A percentile compares a stretch with the other conserved stretches of the same genome.
Conservation (phyloP, 2,329 filamentous ascomycete species). For the Neofusicoccum parvum region DNA sequence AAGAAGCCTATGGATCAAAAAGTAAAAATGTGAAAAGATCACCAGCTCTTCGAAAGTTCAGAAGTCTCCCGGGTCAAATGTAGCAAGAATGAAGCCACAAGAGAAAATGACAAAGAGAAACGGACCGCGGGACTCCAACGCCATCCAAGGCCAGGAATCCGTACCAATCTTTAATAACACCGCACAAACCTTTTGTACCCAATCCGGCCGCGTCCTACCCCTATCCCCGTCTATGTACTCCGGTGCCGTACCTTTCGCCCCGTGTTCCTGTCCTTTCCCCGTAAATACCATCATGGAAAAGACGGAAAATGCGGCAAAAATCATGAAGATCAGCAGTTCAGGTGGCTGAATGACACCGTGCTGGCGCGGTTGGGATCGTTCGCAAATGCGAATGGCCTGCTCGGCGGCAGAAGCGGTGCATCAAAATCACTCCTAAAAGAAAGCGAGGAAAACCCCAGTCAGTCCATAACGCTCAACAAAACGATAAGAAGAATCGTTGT, state of each 20-base stretch:
- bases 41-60: slow-evolving; percentile 1
- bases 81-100: neutral
- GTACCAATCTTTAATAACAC: neutral
- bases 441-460: neutral
- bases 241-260: neutral
- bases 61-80: neutral
- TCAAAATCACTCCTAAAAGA: neutral
- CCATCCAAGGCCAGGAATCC: neutral
- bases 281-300: neutral
- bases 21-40: neutral
- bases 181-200: neutral
- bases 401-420: neutral
- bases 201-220: neutral
- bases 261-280: neutral
- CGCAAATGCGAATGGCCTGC: neutral
- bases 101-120: neutral
- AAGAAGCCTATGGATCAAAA: neutral
- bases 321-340: slow-evolving; percentile 10
- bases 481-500: neutral
- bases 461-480: neutral
- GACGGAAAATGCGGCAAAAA: neutral
- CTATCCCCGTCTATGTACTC: neutral
- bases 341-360: slow-evolving; percentile 14
- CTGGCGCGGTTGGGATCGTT: slow-evolving; percentile 5
- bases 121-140: neutral